Evolutionary conservation across 1,139 yeast species (phyloP), one percentile per base, ranked within the genome.

Genomic region (Magnusiomyces paraingens): DNA sequence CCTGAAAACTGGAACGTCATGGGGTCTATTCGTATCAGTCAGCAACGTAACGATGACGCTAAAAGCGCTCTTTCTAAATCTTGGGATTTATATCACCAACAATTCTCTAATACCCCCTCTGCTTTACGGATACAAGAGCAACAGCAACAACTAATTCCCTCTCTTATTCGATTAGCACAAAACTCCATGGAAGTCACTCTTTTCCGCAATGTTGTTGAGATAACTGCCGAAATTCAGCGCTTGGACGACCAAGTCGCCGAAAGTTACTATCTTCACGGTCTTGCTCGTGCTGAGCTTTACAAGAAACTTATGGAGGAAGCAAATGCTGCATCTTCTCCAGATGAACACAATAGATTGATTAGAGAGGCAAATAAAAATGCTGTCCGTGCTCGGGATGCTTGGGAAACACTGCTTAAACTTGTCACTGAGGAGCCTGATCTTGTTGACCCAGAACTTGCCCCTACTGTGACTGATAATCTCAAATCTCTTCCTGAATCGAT

Each of bases 1-100:
- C 86, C 96, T 0, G 98, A 91, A 68, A 81, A 90, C 0, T 86
- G 87, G 81, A 80, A 91, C 1, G 74, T 87, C 41, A 73, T 91
- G 58, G 91, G 96, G 2, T 89, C 96, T 38, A 87, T 94, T 59
- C 79, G 96, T 58, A 89, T 93, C 52, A 87, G 96, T 4, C 99
- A 94, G 69, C 93, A 85, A 66, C 75, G 83, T 51, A 75, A 74
- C 43, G 77, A 77, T 0, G 97, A 90, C 17, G 98, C 98, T 3
- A 70, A 73, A 54, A 75, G 77, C 38, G 93, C 95, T 0, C 73
- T 91, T 52, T 56, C 61, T n/a, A 79, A 79, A 62, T 77, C 96
- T 0, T 89, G 96, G 96, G 76, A 76, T 26, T 73, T 86, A 52
- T 88, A 84, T 64, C 75, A 75, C 50, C 62, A n/a, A 49, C 86